Percentiles rank a stretch among this genome's conserved stretches.
Conservation (phyloP, 2,329 filamentous ascomycete species). For the Dichotomopilus funicola region DNA sequence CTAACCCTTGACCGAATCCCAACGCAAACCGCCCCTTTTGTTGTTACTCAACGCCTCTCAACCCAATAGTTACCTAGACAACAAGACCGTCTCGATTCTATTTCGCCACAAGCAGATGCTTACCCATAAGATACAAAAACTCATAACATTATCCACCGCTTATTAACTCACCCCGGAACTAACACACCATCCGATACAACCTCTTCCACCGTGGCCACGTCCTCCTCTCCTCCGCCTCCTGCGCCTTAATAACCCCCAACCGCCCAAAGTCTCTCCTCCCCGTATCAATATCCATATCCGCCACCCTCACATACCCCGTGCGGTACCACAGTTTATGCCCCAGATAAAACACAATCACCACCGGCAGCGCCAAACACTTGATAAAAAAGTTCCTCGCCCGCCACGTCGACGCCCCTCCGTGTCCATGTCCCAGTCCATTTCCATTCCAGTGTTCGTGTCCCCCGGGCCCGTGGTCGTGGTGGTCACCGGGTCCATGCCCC, state of each 20-base stretch:
- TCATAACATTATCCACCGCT: too few relatives aligned
- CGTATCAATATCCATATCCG: constrained; percentile 60
- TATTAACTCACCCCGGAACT: too few relatives aligned
- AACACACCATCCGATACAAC: constrained; percentile 25
- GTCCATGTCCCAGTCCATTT: constrained; percentile 12
- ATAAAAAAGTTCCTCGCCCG: constrained; percentile 44
- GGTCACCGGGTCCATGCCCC: too few relatives aligned
- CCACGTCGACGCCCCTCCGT: constrained; percentile 28
- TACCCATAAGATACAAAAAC: too few relatives aligned
- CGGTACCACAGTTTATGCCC: constrained; percentile 59
- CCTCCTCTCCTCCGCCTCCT: constrained; percentile 24
- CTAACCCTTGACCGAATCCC: too few relatives aligned
- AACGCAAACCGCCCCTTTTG: too few relatives aligned
- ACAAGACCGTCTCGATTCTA: too few relatives aligned
- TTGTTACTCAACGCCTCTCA: too few relatives aligned
- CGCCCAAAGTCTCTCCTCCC: constrained; percentile 24
- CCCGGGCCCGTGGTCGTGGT: too few relatives aligned
- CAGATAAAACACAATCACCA: constrained; percentile 48
- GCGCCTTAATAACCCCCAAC: constrained; percentile 22
- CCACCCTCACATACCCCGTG: constrained; percentile 47
- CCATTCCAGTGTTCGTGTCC: too few relatives aligned
- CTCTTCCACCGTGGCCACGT: constrained; percentile 27
- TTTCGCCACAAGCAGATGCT: too few relatives aligned
- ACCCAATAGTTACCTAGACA: too few relatives aligned
- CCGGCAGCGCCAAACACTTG: constrained; percentile 46